A percentile compares a stretch with the other conserved stretches of the same genome.
Conservation (phyloP, 1,284 basidiomycete species). For the Pseudozyma pruni region DNA sequence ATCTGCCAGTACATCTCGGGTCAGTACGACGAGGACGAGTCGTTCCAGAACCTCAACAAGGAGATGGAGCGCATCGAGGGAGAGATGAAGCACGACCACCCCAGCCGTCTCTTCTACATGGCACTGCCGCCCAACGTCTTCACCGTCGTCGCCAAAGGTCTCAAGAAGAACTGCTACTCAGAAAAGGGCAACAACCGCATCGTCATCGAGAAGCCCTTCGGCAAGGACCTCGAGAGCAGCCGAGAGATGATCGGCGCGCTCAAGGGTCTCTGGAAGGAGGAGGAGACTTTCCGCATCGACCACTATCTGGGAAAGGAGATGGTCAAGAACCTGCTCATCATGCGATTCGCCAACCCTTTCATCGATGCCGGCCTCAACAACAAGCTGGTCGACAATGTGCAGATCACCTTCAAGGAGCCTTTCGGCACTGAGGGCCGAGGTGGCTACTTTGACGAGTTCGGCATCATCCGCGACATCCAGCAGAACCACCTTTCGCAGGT, state of each 20-base stretch:
- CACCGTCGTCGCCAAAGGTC: slow-evolving; percentile 62
- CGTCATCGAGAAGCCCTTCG: slow-evolving; percentile 67
- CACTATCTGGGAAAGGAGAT: slow-evolving; percentile 68
- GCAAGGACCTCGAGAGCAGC: slow-evolving; percentile 65
- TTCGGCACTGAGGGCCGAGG: slow-evolving; percentile 69
- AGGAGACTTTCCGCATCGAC: slow-evolving; percentile 68
- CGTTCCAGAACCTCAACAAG: slow-evolving; percentile 61
- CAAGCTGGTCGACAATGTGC: slow-evolving; percentile 67
- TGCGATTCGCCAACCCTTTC: slow-evolving; percentile 65
- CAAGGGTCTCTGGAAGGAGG: slow-evolving; percentile 66
- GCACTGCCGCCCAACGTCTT: slow-evolving; percentile 67
- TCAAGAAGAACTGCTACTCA: slow-evolving; percentile 64
- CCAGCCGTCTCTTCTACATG: slow-evolving; percentile 66
- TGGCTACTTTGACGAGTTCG: slow-evolving; percentile 70
- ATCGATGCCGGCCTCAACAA: slow-evolving; percentile 67
- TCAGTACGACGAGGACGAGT: slow-evolving; percentile 63
- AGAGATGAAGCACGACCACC: slow-evolving; percentile 34
- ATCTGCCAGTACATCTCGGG: slow-evolving; percentile 65
- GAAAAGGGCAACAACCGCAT: slow-evolving; percentile 63
- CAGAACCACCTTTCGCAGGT: slow-evolving; percentile 69
- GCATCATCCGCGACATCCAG: slow-evolving; percentile 69
- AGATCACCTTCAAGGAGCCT: slow-evolving; percentile 69
- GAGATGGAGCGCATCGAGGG: slow-evolving; percentile 58
- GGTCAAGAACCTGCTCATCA: slow-evolving; percentile 67
- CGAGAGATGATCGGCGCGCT: slow-evolving; percentile 65